A percentile compares a stretch with the other conserved stretches of the same genome.
These are phyloP conservation scores for Rhizopus sp. DNA, from an alignment of 371 early-diverging fungal species.

Conservation along the genomic window DNA sequence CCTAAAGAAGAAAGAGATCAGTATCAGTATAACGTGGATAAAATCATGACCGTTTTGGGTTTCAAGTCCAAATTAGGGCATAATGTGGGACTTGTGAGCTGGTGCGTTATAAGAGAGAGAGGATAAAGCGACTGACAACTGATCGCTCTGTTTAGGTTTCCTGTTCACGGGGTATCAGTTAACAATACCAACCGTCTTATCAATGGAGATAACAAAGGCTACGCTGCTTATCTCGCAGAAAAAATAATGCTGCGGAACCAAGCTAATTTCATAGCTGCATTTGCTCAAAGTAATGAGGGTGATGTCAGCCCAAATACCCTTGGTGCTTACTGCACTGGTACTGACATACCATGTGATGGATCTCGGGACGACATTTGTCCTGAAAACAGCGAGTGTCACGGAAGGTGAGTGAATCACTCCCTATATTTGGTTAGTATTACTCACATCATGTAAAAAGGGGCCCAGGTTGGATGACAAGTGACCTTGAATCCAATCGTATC, in stretches of 20 bases:
- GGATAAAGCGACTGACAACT: not conserved
- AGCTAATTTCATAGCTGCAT: conserved; percentile 59
- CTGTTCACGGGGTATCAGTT: conserved; percentile 67
- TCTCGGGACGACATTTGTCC: conserved; percentile 36
- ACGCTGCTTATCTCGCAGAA: conserved; percentile 58
- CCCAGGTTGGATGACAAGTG: conserved; percentile 37
- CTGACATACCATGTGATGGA: conserved; percentile 62
- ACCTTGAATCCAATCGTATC: conserved; percentile 54
- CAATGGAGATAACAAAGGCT: conserved; percentile 73
- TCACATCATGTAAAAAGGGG: conserved; percentile 33
- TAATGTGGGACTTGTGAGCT: conserved; percentile 38
- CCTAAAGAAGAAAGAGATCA: conserved; percentile 52
- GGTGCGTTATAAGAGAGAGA: conserved; percentile 24
- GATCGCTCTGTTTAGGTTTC: conserved; percentile 48
- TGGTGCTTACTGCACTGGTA: conserved; percentile 60
- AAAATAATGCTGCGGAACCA: conserved; percentile 26
- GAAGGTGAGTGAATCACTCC: conserved; percentile 22
- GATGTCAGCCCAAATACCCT: conserved; percentile 66
- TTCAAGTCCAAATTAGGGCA: conserved; percentile 32
- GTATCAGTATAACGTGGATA: conserved; percentile 60
- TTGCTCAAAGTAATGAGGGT: conserved; percentile 66
- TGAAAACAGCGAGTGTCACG: conserved; percentile 39
- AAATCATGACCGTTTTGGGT: conserved; percentile 46
- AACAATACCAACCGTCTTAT: conserved; percentile 56
- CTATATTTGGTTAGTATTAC: not conserved